phyloP scores from a whole-genome alignment of 352 stramenopile genomes.

The Globisporangium irregulare region DNA sequence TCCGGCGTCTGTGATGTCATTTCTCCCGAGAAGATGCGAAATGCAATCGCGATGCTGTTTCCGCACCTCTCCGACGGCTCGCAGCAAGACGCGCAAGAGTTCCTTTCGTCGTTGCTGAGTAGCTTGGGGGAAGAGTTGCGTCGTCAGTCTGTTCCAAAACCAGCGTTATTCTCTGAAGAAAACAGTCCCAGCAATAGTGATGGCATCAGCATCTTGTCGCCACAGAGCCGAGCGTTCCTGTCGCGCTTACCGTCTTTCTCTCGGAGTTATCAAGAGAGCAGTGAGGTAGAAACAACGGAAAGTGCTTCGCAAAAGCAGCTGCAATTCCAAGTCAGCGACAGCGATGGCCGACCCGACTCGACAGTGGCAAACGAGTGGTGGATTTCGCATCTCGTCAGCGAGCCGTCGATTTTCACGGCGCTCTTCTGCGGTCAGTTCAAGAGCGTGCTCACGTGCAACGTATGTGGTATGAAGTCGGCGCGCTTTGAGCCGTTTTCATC shows the following conservation, averaged over 20 bases:
- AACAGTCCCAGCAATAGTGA: background rate
- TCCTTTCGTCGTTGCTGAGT: slow-evolving; percentile 91
- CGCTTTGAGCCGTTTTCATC: slow-evolving; percentile 90
- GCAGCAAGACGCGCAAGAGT: slow-evolving; percentile 96
- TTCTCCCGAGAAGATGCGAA: slow-evolving; percentile 73
- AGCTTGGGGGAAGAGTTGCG: slow-evolving; percentile 94
- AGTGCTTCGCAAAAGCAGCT: background rate
- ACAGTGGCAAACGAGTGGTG: slow-evolving; percentile 97
- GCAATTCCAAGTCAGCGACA: slow-evolving; percentile 72
- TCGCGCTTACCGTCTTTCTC: slow-evolving; percentile 21
- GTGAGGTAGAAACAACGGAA: background rate
- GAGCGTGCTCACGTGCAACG: slow-evolving; percentile 86
- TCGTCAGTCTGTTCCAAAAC: slow-evolving; percentile 27
- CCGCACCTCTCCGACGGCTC: slow-evolving; percentile 88
- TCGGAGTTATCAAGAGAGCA: background rate
- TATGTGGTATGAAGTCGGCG: slow-evolving; percentile 81
- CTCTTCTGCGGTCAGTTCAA: slow-evolving; percentile 98
- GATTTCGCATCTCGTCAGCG: slow-evolving; percentile 92
- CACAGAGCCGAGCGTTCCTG: slow-evolving; percentile 29
- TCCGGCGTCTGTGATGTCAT: slow-evolving; percentile 36
- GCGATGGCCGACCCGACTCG: slow-evolving; percentile 89
- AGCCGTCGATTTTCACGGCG: slow-evolving; percentile 93
- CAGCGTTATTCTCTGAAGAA: slow-evolving; percentile 9
- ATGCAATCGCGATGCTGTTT: slow-evolving; percentile 67
- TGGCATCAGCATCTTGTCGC: slow-evolving; percentile 53